These are phyloP conservation scores for Spatholobus suberectus DNA, from an alignment of 306 rosid genomes.

Conservation along the genomic window DNA sequence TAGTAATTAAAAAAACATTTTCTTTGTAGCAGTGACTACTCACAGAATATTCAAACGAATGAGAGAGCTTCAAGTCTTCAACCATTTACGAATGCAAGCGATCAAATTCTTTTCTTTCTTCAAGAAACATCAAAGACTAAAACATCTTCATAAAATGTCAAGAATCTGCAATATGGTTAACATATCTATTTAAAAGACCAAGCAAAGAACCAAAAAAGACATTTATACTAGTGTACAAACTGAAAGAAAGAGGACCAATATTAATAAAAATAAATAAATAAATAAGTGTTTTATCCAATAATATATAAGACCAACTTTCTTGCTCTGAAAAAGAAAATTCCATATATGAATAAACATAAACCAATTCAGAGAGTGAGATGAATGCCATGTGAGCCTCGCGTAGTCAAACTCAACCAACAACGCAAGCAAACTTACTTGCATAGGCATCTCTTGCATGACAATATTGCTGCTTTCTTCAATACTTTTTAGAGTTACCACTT, in stretches of 20 bases:
- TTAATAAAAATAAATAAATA: not conserved
- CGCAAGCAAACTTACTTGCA: constrained; percentile 65
- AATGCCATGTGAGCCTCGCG: not conserved
- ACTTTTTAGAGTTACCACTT: constrained; percentile 78
- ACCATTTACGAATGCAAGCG: constrained; percentile 29
- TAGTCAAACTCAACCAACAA: not conserved
- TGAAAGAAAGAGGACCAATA: not conserved
- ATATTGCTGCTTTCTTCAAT: constrained; percentile 81
- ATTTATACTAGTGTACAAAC: not conserved
- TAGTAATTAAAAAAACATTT: not conserved
- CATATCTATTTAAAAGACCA: constrained; percentile 36
- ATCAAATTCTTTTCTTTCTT: constrained; percentile 42
- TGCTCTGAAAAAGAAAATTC: not conserved
- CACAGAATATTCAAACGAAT: constrained; percentile 24
- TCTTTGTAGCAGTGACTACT: constrained; percentile 19
- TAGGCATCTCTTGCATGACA: constrained; percentile 93
- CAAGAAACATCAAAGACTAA: constrained; percentile 25
- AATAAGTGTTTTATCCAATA: not conserved
- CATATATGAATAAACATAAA: not conserved
- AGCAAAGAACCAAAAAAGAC: constrained; percentile 10
- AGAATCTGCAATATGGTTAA: constrained; percentile 71
- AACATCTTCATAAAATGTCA: constrained; percentile 71
- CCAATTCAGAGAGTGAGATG: not conserved
- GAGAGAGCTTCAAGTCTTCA: constrained; percentile 31
- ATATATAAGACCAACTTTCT: constrained; percentile 1